phyloP scores from a whole-genome alignment of 306 rosid genomes.

The Alnus rubra region DNA sequence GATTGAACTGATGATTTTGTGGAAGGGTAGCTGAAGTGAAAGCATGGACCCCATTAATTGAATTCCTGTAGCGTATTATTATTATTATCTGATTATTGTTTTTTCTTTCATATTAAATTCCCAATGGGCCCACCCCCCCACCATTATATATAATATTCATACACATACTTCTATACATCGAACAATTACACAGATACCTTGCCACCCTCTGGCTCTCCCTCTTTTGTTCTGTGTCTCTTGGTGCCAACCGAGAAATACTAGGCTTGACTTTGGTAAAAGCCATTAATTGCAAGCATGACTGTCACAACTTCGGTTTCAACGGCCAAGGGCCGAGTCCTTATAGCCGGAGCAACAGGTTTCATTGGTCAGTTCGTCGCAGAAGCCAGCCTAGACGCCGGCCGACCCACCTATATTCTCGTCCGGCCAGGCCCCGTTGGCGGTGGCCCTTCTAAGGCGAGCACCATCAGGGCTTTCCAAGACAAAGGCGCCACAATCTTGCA shows the following conservation, averaged over 20 bases:
- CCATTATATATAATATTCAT: no score
- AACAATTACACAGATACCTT: neutral
- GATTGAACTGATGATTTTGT: no score
- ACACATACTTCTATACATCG: no score
- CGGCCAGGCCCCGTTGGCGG: constrained; percentile 29
- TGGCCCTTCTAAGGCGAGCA: constrained; percentile 33
- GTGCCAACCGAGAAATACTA: neutral
- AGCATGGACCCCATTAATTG: no score
- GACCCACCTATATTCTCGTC: constrained; percentile 45
- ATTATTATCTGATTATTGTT: no score
- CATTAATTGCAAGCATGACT: constrained; percentile 34
- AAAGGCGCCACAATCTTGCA: constrained; percentile 55
- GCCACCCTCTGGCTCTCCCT: no score
- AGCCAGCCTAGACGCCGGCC: constrained; percentile 49
- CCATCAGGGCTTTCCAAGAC: constrained; percentile 43
- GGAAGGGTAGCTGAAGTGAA: no score
- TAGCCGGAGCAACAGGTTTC: constrained; percentile 64
- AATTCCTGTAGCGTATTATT: no score
- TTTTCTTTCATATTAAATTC: no score
- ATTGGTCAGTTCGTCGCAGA: constrained; percentile 61
- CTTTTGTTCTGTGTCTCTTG: neutral
- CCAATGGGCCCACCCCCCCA: neutral
- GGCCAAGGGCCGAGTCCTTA: constrained; percentile 36
- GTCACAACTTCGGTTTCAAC: constrained; percentile 28
- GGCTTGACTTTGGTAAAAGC: neutral